Base-by-base conservation (phyloP, 1,139 yeast genomes). In the Yamadazyma songkhlaensis region DNA sequence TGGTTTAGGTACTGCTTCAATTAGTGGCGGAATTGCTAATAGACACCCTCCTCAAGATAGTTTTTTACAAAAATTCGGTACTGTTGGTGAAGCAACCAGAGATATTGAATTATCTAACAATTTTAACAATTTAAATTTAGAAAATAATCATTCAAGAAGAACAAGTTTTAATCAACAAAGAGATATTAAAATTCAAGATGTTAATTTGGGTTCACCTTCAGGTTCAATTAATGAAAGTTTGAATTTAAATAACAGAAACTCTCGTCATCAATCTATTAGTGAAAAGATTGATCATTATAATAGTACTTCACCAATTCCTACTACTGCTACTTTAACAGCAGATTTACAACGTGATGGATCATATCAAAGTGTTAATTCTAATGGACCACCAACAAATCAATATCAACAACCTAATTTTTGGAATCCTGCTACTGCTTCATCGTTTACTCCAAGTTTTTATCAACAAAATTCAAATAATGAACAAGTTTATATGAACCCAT, bases 61-160 rank as follows among this genome's bases (percentile, higher is more conserved):
- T 31, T 81, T 81, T 50, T 60, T 81, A 41, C 84, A 79, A 46
- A 81, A 84, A 57, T 84, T 85, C 54, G 69, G 86, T 6, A 65
- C 79, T n/a, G 82, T 85, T 13, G 88, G 87, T 9, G 94, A 85
- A 43, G 86, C 88, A 27, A 85, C 95, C 0, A 67, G 88, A 48
- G 90, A 84, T 45, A 75, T 84, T 29, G 94, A 85, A 51, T 55
- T 79, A 30, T 54, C 72, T 11, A 57, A 31, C 44, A 52, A 49
- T 17, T 51, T 59, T 27, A 57, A 62, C 6, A 55, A 55, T 27
- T 49, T 68, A 29, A 51, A 61, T 9, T 52, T 68, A 29, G 69
- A 64, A 8, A 27, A 35, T 15, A n/a, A 17, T 22, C 26, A 45
- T 13, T 53, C 63, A 24, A 67, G 84, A 56, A 67, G 82, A 57